Conservation (phyloP, 192 early-diverging fungal genomes). For the Entomortierella beljakovae region DNA sequence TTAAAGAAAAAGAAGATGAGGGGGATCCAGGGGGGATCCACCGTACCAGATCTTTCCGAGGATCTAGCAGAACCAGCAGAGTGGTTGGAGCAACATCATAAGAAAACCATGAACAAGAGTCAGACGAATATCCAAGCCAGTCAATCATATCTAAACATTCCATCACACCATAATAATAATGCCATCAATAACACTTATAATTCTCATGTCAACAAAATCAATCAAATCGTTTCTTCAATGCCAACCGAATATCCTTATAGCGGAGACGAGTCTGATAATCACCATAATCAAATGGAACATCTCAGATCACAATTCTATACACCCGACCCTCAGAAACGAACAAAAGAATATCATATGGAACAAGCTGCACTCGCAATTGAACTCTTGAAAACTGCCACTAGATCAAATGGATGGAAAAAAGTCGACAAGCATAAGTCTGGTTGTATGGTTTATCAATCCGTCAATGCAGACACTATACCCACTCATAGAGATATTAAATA, state of each 20-base stretch:
- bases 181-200: background rate
- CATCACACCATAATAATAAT: background rate
- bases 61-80: conserved; percentile 3
- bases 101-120: conserved; percentile 29
- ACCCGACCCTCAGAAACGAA: conserved; percentile 40
- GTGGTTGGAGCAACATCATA: conserved; percentile 42
- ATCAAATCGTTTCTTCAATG: background rate
- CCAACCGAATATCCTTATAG: conserved; percentile 31
- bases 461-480: conserved; percentile 41
- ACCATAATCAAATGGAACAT: conserved; percentile 27
- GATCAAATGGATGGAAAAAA: conserved; percentile 62
- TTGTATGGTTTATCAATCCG: conserved; percentile 58
- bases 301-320: conserved; percentile 46
- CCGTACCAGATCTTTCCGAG: background rate
- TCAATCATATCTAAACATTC: background rate
- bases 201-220: conserved; percentile 4
- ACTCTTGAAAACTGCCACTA: conserved; percentile 53
- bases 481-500: conserved; percentile 51
- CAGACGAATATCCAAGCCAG: background rate
- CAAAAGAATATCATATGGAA: conserved; percentile 59
- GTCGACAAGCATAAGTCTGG: conserved; percentile 65
- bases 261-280: conserved; percentile 48
- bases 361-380: conserved; percentile 60
- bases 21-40: conserved; percentile 14
- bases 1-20: conserved; percentile 38